phyloP scores from a whole-genome alignment of 495 filamentous ascomycete genomes.

The Aspergillus avenaceus region DNA sequence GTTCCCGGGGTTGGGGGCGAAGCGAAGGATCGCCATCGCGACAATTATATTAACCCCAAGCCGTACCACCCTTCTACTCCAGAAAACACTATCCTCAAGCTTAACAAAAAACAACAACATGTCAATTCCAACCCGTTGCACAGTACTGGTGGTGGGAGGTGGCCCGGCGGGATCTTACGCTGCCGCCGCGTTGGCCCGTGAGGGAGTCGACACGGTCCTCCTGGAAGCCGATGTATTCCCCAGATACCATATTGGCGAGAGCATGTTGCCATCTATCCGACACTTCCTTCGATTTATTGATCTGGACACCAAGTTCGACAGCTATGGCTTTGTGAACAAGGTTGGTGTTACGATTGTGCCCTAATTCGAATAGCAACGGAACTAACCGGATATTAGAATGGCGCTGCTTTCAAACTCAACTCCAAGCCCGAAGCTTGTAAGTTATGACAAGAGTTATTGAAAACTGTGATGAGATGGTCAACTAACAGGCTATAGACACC shows the following conservation, averaged over 20 bases:
- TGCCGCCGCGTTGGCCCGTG: constrained; percentile 38
- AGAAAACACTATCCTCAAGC: not conserved
- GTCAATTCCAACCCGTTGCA: constrained; percentile 7
- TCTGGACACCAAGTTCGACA: constrained; percentile 34
- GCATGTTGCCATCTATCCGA: constrained; percentile 46
- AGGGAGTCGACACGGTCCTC: constrained; percentile 37
- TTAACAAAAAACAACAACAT: not conserved
- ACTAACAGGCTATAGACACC: constrained; percentile 24
- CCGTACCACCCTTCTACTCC: not conserved
- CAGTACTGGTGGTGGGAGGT: constrained; percentile 43
- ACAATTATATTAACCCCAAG: too few species aligned
- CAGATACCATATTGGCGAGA: constrained; percentile 28
- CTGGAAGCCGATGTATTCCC: constrained; percentile 19
- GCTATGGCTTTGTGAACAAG: constrained; percentile 44
- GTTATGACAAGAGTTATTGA: too few species aligned
- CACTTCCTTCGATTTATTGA: constrained; percentile 48
- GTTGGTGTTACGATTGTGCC: too few species aligned
- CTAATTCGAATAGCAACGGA: not conserved
- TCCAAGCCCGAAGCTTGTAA: constrained; percentile 12
- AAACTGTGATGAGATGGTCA: too few species aligned
- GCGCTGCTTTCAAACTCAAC: constrained; percentile 45
- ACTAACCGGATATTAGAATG: constrained; percentile 20
- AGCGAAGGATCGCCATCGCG: too few species aligned
- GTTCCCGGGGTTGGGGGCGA: too few species aligned
- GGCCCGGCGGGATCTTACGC: constrained; percentile 46